Conservation (phyloP, 2,329 filamentous ascomycete species). For the Pseudogymnoascus pannorum region DNA sequence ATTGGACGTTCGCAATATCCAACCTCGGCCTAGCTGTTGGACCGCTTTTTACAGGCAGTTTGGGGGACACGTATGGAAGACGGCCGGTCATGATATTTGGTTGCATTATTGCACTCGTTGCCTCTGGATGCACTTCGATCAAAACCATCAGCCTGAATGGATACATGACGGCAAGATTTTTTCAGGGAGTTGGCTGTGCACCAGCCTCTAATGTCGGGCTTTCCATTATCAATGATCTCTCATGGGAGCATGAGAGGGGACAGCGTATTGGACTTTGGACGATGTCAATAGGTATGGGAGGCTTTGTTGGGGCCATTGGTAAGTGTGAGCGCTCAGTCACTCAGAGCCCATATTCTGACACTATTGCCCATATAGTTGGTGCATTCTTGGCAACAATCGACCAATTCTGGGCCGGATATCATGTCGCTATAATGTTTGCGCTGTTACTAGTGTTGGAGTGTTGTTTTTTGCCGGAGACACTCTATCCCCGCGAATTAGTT, state of each 20-base stretch:
- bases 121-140: slow-evolving; percentile 30
- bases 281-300: slow-evolving; percentile 45
- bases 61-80: slow-evolving; percentile 46
- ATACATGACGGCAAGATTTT: slow-evolving; percentile 52
- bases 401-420: slow-evolving; percentile 46
- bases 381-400: slow-evolving; percentile 43
- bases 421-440: slow-evolving; percentile 46
- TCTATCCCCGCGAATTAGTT: slow-evolving; percentile 40
- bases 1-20: slow-evolving; percentile 44
- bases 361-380: slow-evolving; percentile 32
- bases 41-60: slow-evolving; percentile 42
- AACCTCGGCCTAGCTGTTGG: slow-evolving; percentile 44
- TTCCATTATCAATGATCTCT: slow-evolving; percentile 47
- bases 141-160: slow-evolving; percentile 34
- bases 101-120: slow-evolving; percentile 30
- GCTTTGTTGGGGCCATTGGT: slow-evolving; percentile 42
- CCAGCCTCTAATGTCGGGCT: slow-evolving; percentile 48
- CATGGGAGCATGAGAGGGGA: slow-evolving; percentile 49
- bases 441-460: slow-evolving; percentile 41
- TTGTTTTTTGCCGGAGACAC: slow-evolving; percentile 46
- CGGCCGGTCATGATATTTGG: slow-evolving; percentile 41
- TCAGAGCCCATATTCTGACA: slow-evolving; percentile 10
- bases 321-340: slow-evolving; percentile 16
- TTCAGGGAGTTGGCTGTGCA: slow-evolving; percentile 48
- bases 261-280: slow-evolving; percentile 51